These are phyloP conservation scores for Xylariaceae sp. DNA, from an alignment of 2,329 filamentous ascomycete species.

Conservation along the genomic window DNA sequence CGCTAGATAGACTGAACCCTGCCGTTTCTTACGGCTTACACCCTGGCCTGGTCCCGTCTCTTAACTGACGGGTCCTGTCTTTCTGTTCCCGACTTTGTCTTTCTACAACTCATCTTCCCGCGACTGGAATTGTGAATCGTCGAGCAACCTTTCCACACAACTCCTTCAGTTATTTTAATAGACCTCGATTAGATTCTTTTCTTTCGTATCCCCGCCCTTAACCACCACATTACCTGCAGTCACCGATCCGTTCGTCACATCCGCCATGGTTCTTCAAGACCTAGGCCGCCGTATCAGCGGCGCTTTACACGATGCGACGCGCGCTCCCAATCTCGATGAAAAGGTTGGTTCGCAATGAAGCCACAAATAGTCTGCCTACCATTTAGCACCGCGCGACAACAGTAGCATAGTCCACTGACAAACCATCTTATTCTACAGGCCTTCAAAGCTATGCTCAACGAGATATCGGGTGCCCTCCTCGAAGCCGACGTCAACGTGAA, in stretches of 20 bases:
- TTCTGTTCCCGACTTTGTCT: too few species aligned
- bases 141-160: too few species aligned
- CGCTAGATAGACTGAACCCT: too few species aligned
- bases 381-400: neutral
- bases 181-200: too few species aligned
- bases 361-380: neutral
- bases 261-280: slow-evolving; percentile 93
- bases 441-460: slow-evolving; percentile 97
- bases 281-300: slow-evolving; percentile 96
- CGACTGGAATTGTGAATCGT: too few species aligned
- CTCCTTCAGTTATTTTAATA: too few species aligned
- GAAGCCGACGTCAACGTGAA: slow-evolving; percentile 97
- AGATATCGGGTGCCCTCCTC: slow-evolving; percentile 91
- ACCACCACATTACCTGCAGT: neutral
- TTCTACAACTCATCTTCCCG: too few species aligned
- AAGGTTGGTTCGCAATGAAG: slow-evolving; percentile 63
- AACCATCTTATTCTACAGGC: slow-evolving; percentile 49
- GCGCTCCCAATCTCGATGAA: slow-evolving; percentile 90
- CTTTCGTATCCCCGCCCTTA: neutral
- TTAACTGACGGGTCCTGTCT: too few species aligned
- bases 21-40: too few species aligned
- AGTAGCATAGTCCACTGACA: neutral
- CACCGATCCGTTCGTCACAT: neutral
- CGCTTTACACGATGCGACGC: slow-evolving; percentile 87
- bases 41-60: too few species aligned